These are phyloP conservation scores for Trichoderma parareesei DNA, from an alignment of 495 filamentous ascomycete species.

Conservation along the genomic window DNA sequence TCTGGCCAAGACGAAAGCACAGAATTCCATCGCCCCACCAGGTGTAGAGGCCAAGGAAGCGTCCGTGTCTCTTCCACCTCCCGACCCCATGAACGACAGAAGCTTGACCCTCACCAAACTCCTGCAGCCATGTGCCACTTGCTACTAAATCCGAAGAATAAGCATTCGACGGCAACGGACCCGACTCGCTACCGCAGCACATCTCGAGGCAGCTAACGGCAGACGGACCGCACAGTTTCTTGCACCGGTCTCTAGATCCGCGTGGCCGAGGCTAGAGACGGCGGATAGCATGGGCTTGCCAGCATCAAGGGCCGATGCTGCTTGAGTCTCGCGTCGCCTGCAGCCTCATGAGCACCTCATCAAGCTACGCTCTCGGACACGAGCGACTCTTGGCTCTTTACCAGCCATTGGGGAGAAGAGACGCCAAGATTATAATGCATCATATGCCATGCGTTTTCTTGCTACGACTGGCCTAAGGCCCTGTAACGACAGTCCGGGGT, in stretches of 20 bases:
- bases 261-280: neutral
- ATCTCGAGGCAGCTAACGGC: neutral
- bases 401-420: neutral
- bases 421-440: neutral
- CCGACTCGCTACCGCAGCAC: neutral
- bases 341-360: neutral
- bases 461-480: neutral
- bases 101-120: neutral
- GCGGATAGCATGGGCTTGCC: neutral
- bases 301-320: slow-evolving; percentile 7
- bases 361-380: neutral
- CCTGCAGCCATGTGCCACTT: neutral
- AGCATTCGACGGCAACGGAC: neutral
- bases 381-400: neutral
- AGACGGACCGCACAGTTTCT: neutral
- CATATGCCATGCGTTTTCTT: neutral
- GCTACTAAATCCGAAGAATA: neutral
- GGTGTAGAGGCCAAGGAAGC: neutral
- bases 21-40: slow-evolving; percentile 1
- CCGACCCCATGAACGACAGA: neutral
- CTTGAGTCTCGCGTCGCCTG: neutral
- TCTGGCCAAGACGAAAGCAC: slow-evolving; percentile 3
- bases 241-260: neutral
- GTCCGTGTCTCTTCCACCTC: neutral
- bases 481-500: neutral